phyloP scores from a whole-genome alignment of 106 monocot species.

The Dendrobium nobile region DNA sequence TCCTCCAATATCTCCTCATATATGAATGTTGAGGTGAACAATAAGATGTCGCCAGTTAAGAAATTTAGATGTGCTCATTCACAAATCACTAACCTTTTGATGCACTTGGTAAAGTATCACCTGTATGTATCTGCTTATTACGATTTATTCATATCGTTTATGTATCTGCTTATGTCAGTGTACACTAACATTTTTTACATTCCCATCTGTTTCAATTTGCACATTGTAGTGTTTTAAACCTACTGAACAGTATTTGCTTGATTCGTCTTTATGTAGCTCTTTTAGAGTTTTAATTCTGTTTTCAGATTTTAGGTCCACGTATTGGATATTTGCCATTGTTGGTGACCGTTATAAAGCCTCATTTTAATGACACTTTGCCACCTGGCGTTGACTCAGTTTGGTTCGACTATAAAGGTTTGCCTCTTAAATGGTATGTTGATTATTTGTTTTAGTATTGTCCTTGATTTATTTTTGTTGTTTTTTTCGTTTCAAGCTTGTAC shows the following conservation, averaged over 20 bases:
- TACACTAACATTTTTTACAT: background rate
- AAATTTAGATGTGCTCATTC: background rate
- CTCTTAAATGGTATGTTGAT: constrained; percentile 71
- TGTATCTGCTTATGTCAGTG: background rate
- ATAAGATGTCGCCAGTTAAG: too few relatives aligned
- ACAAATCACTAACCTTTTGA: background rate
- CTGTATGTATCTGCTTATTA: background rate
- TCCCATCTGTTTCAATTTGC: background rate
- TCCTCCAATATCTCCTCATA: too few relatives aligned
- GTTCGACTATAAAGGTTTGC: constrained; percentile 95
- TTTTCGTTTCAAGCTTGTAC: background rate
- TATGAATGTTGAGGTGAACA: too few relatives aligned
- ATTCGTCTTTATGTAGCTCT: background rate
- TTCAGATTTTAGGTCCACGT: constrained; percentile 67
- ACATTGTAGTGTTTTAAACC: background rate
- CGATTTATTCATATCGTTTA: background rate
- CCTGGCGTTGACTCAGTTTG: constrained; percentile 81
- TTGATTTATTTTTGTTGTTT: background rate
- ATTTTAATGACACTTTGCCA: constrained; percentile 76
- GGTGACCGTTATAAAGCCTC: constrained; percentile 65
- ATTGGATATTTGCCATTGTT: constrained; percentile 83
- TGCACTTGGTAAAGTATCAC: background rate
- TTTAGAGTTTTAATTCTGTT: background rate
- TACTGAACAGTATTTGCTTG: background rate
- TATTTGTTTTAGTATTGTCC: background rate